Evolutionary conservation across 495 filamentous ascomycete species (phyloP).

Genomic region (Talaromyces nanjingensis): DNA sequence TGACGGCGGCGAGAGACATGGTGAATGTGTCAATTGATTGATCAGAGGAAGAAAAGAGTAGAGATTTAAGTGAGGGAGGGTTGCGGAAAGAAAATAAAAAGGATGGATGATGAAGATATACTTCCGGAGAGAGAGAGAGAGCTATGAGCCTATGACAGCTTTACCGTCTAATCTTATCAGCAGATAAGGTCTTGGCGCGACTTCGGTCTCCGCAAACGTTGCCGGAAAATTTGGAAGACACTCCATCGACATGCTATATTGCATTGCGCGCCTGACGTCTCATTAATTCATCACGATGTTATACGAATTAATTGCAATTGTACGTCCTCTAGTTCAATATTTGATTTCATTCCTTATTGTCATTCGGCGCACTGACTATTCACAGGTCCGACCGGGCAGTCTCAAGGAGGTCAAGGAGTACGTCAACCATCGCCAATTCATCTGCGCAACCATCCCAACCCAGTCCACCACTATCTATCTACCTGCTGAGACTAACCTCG

Average conservation of each 20-base stretch:
- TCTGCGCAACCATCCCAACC: not conserved
- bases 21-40: constrained; percentile 15
- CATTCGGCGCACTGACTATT: constrained; percentile 8
- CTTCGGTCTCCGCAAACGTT: not conserved
- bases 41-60: constrained; percentile 11
- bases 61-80: constrained; percentile 16
- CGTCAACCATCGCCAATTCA: constrained; percentile 18
- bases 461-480: not conserved
- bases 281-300: constrained; percentile 55
- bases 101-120: not conserved
- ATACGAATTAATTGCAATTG: constrained; percentile 95
- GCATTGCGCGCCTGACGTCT: not conserved
- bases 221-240: not conserved
- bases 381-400: constrained; percentile 80
- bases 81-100: not conserved
- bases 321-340: constrained; percentile 37
- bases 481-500: constrained; percentile 8
- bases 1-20: constrained; percentile 35
- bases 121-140: not conserved
- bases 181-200: not conserved
- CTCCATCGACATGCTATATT: not conserved
- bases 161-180: not conserved
- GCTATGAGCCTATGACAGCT: not conserved
- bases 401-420: constrained; percentile 93
- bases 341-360: not conserved